Base-by-base conservation (phyloP, 768 basidiomycete genomes). In the Boletus speciosus region DNA sequence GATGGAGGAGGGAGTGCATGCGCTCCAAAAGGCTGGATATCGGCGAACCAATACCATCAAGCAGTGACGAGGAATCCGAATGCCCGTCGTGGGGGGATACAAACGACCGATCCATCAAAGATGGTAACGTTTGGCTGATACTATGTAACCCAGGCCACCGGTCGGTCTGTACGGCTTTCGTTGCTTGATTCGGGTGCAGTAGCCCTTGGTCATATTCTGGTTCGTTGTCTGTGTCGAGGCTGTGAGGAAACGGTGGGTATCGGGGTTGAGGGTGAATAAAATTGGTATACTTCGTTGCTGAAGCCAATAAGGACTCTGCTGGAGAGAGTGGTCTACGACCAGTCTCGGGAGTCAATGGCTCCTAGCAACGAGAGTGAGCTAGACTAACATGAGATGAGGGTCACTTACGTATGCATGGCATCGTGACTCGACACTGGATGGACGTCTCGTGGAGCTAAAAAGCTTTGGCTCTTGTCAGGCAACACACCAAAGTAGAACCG, bases 31-130 rank as follows among this genome's bases (percentile, higher is more conserved):
- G 71, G 12, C 71, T 64, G 25, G 83, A 76, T 31, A 90, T 71
- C 1, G 70, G 71, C 9, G 77, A 72, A 35, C 74, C 66, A 40
- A 77, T 76, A 14, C 80, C 79, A 23, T 88, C 80, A 4, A 79
- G 75, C 44, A 85, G 67, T 0, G 90, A 88, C 0, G 91, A 90
- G 0, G 87, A 82, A 61, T 93, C 88, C 0, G 90, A 92, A 32
- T 77, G 80, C 16, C 78, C 80, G 44, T 90, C 87, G 29, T 78
- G 72, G 6, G 78, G 76, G 4, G 81, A 79, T 3, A 76, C 66
- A 10, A 77, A 75, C 21, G 74, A 35, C 45, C 76, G 73, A 25
- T 72, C 74, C 54, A 59, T 41, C 54, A 49, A 57, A 54, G 72
- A 42, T 54, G 78, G 72, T 58, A 44, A 66, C 54, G 50, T 71